Conservation (phyloP, 441 rosid genomes). For the Metrosideros polymorpha region DNA sequence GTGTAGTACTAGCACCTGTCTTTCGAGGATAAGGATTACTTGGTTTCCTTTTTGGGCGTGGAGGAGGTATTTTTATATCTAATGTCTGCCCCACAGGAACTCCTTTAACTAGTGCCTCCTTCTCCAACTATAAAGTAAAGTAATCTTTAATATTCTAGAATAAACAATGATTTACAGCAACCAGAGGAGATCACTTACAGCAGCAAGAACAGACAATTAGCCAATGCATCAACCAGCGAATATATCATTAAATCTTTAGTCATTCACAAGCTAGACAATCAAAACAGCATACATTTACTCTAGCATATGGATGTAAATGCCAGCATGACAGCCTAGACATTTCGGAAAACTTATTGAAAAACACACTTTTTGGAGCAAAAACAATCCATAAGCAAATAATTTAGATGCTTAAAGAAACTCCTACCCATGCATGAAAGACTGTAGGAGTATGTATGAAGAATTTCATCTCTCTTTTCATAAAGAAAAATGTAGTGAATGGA, state of each 20-base stretch:
- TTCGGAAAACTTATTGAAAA: not conserved
- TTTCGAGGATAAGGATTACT: slow-evolving; percentile 93
- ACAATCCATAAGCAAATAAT: not conserved
- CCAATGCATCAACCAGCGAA: not conserved
- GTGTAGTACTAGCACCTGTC: slow-evolving; percentile 30
- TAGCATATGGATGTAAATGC: not conserved
- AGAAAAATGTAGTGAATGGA: not conserved
- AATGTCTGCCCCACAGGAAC: slow-evolving; percentile 66
- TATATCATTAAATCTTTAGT: not conserved
- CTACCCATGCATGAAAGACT: not conserved
- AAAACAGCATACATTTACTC: not conserved
- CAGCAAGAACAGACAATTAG: not conserved
- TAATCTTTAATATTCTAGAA: not conserved
- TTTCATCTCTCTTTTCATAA: not conserved
- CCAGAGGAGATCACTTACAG: not conserved
- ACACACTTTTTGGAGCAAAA: not conserved
- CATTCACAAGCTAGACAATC: not conserved
- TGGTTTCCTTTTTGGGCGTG: slow-evolving; percentile 97
- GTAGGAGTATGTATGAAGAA: not conserved
- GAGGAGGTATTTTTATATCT: slow-evolving; percentile 93
- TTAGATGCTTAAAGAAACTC: not conserved
- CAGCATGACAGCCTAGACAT: not conserved
- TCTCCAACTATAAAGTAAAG: slow-evolving; percentile 69
- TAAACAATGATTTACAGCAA: not conserved
- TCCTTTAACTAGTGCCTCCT: slow-evolving; percentile 89